Evolutionary conservation across 371 early-diverging fungal species (phyloP).

Genomic region (Lichtheimia hyalospora): DNA sequence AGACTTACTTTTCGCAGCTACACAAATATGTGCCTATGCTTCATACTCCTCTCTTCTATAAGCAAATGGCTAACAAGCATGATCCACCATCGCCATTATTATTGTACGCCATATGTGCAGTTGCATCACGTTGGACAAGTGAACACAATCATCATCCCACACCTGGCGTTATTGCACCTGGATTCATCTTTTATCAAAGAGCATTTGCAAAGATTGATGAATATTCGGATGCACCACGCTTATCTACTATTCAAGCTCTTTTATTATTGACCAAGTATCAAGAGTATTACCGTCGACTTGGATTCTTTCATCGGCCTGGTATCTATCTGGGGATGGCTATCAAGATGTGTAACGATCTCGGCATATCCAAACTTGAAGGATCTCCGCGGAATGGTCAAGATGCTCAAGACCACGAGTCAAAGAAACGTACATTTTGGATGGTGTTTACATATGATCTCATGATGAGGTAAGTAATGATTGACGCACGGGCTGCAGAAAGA

Average conservation of each 20-base stretch:
- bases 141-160: conserved; percentile 23
- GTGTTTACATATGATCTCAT: conserved; percentile 41
- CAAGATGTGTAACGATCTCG: conserved; percentile 75
- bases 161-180: conserved; percentile 17
- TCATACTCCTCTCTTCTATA: conserved; percentile 53
- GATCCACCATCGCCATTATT: conserved; percentile 54
- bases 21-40: conserved; percentile 64
- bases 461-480: conserved; percentile 23
- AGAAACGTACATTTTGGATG: conserved; percentile 46
- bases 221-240: conserved; percentile 62
- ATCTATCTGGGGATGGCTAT: conserved; percentile 59
- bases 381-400: conserved; percentile 26
- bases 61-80: conserved; percentile 38
- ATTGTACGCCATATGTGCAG: conserved; percentile 60
- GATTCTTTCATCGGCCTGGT: conserved; percentile 39
- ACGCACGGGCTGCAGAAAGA: too few species aligned
- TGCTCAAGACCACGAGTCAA: conserved; percentile 28
- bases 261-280: conserved; percentile 72
- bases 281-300: conserved; percentile 47
- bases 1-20: conserved; percentile 53
- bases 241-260: conserved; percentile 72
- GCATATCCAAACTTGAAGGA: conserved; percentile 45
- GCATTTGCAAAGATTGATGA: conserved; percentile 62
- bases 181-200: conserved; percentile 37
- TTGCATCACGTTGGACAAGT: conserved; percentile 51